Evolutionary conservation across 2,329 filamentous ascomycete species (phyloP).

Genomic region (Cyclaneusma minus): DNA sequence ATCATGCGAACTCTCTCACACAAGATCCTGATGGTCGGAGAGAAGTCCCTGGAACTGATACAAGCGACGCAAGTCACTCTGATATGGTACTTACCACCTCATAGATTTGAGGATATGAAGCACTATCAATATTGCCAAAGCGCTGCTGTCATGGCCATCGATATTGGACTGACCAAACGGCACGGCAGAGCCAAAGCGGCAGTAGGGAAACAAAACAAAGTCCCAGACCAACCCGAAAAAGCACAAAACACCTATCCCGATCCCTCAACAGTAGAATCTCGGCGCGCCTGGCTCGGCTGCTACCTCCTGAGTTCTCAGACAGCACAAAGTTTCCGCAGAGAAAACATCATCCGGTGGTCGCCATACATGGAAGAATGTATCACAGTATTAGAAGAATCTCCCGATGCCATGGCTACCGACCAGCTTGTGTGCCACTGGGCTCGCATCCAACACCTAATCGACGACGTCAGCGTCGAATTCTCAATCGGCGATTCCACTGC

Average conservation of each 20-base stretch:
- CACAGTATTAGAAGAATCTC: not conserved
- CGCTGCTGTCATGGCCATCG: conserved; percentile 67
- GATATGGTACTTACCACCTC: conserved; percentile 77
- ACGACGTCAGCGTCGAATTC: not conserved
- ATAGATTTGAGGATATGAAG: conserved; percentile 73
- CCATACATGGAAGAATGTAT: not conserved
- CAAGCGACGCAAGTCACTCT: conserved; percentile 61
- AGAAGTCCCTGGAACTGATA: conserved; percentile 71
- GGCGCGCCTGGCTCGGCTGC: not conserved
- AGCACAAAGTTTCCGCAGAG: not conserved
- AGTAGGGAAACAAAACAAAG: no score
- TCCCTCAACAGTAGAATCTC: not conserved
- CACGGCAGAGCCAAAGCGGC: no score
- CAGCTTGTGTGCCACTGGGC: not conserved
- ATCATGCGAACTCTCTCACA: conserved; percentile 61
- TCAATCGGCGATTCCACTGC: not conserved
- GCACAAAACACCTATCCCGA: not conserved
- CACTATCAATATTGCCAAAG: conserved; percentile 80
- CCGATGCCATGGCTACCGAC: not conserved
- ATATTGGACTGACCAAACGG: conserved; percentile 58
- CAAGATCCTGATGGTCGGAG: conserved; percentile 55
- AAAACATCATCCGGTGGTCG: conserved; percentile 1
- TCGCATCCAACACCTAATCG: not conserved
- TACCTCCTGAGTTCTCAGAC: not conserved
- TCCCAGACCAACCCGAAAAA: no score